Evolutionary conservation across 139 green algal species (phyloP), one percentile per base, ranked within the genome.

Genomic region (Desmodesmus armatus): DNA sequence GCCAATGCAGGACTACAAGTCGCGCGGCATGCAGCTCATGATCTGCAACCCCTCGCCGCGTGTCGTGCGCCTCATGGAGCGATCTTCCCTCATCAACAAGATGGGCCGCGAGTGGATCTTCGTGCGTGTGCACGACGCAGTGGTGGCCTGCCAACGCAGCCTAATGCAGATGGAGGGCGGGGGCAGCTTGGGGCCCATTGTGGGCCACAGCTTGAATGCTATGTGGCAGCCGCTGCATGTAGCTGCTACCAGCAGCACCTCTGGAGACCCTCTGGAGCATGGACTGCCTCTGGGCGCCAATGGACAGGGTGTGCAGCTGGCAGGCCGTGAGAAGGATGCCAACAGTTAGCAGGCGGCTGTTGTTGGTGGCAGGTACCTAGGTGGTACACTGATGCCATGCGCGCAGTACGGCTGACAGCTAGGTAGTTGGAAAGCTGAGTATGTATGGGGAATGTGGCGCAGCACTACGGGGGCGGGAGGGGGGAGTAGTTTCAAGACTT

Each of bases 71-170:
- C 69, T 77, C 40, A 58, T 92, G 79, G 85, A 92, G 67, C 81
- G 78, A 4, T 76, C 71, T 27, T 73, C 81, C 17, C 33, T 90
- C 19, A 83, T 80, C 13, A 75, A 84, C 55, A 79, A 84, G 55
- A 41, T 92, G 15, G 85, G 85, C 40, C 78, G 88, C 21, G 85
- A 92, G 29, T 89, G 81, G 71, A 80, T 92, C 43, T 92, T 90
- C 58, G 88, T 92, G 7, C 80, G 82, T 3, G 83, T 90, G 39
- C 83, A 90, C 55, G 88, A 92, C n/a, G 88, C 88, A 0, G 84
- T 89, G 21, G 47, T 75, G 41, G 66, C 53, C 78, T 84, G 78
- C 62, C 78, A 84, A 41, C 78, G 62, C 60, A 84, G 78, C 60
- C 41, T 84, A 40, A 73, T 84, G 78, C 60, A 76, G 53, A 82